phyloP scores from a whole-genome alignment of 371 early-diverging fungal species.

The Pancytospora philotis region DNA sequence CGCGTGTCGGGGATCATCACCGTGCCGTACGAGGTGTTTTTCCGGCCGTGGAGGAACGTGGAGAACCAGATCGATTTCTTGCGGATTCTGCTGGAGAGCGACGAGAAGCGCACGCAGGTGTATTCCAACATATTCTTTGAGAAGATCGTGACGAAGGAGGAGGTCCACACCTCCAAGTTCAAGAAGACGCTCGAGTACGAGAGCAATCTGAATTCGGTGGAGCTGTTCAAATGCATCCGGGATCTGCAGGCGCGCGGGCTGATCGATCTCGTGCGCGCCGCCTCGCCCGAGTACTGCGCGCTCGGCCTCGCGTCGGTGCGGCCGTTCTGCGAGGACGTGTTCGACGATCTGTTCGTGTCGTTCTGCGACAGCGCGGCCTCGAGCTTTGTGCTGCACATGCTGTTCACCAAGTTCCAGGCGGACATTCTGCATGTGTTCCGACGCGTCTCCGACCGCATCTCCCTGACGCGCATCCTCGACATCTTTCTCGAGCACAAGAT shows the following conservation, averaged over 20 bases:
- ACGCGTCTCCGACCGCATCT: constrained; percentile 10
- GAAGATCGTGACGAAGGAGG: constrained; percentile 38
- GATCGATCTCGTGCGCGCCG: constrained; percentile 27
- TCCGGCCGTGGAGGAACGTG: constrained; percentile 44
- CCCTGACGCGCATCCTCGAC: constrained; percentile 43
- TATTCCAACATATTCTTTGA: constrained; percentile 42
- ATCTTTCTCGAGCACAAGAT: constrained; percentile 51
- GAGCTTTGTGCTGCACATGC: constrained; percentile 32
- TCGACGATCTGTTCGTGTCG: constrained; percentile 30
- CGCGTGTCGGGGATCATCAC: constrained; percentile 41
- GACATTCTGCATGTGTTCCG: constrained; percentile 14
- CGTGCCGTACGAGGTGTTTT: constrained; percentile 53
- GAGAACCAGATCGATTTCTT: constrained; percentile 39
- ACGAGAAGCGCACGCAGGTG: constrained; percentile 26
- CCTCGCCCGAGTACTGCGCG: constrained; percentile 44
- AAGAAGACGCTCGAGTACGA: constrained; percentile 43
- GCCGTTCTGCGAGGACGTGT: constrained; percentile 27
- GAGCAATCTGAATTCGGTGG: constrained; percentile 44
- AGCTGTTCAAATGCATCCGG: constrained; percentile 45
- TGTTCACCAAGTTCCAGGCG: constrained; percentile 30
- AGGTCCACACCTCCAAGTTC: constrained; percentile 18
- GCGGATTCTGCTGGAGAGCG: constrained; percentile 35
- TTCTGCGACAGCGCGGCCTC: constrained; percentile 24
- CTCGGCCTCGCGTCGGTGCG: constrained; percentile 36
- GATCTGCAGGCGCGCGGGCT: constrained; percentile 13